Base-by-base conservation (phyloP, 2,329 filamentous ascomycete species). In the Aureobasidium zeae region DNA sequence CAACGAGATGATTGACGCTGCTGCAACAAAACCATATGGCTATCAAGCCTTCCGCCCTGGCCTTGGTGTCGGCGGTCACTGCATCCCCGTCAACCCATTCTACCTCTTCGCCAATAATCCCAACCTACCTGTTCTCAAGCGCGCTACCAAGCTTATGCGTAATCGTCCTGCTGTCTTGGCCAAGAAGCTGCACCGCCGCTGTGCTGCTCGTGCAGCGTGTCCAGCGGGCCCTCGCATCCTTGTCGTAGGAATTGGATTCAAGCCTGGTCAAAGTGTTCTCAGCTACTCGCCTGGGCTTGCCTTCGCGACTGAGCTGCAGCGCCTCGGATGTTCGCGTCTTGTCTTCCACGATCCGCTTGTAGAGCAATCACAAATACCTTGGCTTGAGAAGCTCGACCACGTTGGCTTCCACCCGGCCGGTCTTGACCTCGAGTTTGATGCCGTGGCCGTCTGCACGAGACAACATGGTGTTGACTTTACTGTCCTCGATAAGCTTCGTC, bases 61-160 rank as follows among this genome's bases (percentile, higher is more conserved):
- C 1, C 55, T 71, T 1, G 72, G 72, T 8, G 72, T 76, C 4
- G 72, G 72, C 1, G 72, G 73, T 0, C 72, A 75, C 53, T 76
- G 72, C 49, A 75, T 76, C 46, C 72, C 72, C 0, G 64, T 75
- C 48, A 76, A 76, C 46, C 72, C 72, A 0, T 67, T 67, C 57
- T 75, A 75, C 49, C 58, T 76, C 13, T 57, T 75, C 8, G 64
- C 65, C 16, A 72, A 68, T 67, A 60, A 51, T 30, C 33, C 47
- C 49, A 53, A 58, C 3, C 66, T 74, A 34, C 72, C 72, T 3
- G 54, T 75, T 0, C 58, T 74, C 3, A 52, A 64, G 33, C 54
- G 59, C 2, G 70, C 69, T 0, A 63, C 67, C 1, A 63, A 67
- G 37, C 63, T 55, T 33, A 72, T 70, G 67, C 58, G 59, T 28